Base-by-base conservation (phyloP, 2,329 filamentous ascomycete species). In the Neophaeococcomyces aloes region DNA sequence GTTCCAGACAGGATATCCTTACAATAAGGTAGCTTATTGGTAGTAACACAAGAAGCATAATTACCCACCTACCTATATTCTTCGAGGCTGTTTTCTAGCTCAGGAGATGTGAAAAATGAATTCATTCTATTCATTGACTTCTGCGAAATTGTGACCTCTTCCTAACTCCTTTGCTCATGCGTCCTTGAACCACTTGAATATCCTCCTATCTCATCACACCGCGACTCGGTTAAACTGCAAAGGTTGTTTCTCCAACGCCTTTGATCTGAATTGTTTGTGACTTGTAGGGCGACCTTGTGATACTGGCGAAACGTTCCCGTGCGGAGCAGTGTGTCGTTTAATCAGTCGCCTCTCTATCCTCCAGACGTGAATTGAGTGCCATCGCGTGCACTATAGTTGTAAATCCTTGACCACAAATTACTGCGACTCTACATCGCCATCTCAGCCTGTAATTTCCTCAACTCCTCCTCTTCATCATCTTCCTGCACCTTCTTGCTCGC, bases 401-500 rank as follows among this genome's bases (percentile, higher is more conserved):
- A 27, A 6, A 10, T 27, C 5, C 23, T 27, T 27, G 5, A 27
- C 5, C 23, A 13, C 30, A 33, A 33, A 33, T 33, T 14, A 33
- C n/a, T 33, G 7, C 30, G 6, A 15, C n/a, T 23, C 34, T 27
- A 94, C 82, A 95, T 94, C 53, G 88, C 88, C 89, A 96, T 96
- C 66, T 95, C 89, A 29, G 86, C 88, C 63, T 94, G 87, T 55
- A 98, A 66, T 68, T 91, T 95, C 65, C 83, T 78, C 59, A 96
- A 71, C 69, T 96, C 89, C 57, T 82, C 89, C 65, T 96, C 89
- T 61, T 96, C 91, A 73, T 96, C 89, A 63, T 95, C 88, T 63
- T 94, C 86, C 60, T 83, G 79, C 62, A 48, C 61, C 59, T 54
- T 68, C 66, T 53, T 68, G 64, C 68, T 61, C 49, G 65, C 56